These are phyloP conservation scores for Aspergillus costaricaensis DNA, from an alignment of 2,329 filamentous ascomycete species.

Conservation along the genomic window DNA sequence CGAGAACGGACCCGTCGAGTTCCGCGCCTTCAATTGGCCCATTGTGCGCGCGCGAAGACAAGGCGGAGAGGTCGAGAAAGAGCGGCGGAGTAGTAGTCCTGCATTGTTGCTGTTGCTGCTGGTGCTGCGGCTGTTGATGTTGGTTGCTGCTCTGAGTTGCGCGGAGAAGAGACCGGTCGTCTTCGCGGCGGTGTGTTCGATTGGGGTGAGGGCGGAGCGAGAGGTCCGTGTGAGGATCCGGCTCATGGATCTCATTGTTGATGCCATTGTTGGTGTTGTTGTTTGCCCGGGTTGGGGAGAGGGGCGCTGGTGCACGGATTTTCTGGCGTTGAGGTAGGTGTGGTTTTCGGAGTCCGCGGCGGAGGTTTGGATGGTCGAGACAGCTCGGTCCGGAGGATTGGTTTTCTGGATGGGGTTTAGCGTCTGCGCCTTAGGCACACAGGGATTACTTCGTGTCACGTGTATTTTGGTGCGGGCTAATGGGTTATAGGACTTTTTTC, in stretches of 20 bases:
- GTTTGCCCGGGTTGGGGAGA: background rate
- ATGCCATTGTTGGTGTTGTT: constrained; percentile 26
- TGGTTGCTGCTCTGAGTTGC: background rate
- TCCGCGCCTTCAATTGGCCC: constrained; percentile 43
- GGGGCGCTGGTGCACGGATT: constrained; percentile 9
- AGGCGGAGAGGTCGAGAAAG: constrained; percentile 34
- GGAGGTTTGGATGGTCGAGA: constrained; percentile 11
- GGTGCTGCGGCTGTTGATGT: background rate
- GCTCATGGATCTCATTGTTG: constrained; percentile 26
- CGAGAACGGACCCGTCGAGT: constrained; percentile 70
- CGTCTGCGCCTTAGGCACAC: constrained; percentile 12
- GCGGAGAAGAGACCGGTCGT: background rate
- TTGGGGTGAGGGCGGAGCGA: constrained; percentile 10
- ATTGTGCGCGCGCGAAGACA: constrained; percentile 38
- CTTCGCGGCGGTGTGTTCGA: constrained; percentile 12
- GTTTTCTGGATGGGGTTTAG: constrained; percentile 20
- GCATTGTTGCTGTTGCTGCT: constrained; percentile 1
- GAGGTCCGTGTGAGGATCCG: constrained; percentile 18
- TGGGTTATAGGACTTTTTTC: background rate
- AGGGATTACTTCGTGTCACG: constrained; percentile 5
- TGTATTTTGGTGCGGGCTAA: background rate
- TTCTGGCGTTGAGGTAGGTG: background rate
- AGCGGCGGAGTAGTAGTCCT: constrained; percentile 2
- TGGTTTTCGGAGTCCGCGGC: constrained; percentile 1
- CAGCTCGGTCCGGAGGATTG: constrained; percentile 17